phyloP scores from a whole-genome alignment of 176 grass and related monocot genomes.

The Pontederia paniculata region DNA sequence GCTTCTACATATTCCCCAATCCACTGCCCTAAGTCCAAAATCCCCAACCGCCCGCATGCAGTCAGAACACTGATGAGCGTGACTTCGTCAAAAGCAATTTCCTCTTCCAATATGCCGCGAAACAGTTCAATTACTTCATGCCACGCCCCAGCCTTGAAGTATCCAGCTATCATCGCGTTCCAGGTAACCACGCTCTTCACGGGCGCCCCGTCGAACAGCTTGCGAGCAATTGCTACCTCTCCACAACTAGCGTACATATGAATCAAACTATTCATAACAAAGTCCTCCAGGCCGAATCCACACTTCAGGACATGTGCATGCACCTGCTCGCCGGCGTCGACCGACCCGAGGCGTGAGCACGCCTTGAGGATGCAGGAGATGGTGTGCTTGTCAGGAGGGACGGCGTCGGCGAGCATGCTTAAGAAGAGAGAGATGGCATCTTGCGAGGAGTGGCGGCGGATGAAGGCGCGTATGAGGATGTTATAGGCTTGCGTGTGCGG shows the following conservation, averaged over 20 bases:
- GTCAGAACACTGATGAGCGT: constrained; percentile 46
- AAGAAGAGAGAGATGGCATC: constrained; percentile 47
- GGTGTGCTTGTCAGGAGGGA: constrained; percentile 18
- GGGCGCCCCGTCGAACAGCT: constrained; percentile 16
- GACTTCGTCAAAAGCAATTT: constrained; percentile 39
- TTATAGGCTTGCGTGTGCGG: constrained; percentile 26
- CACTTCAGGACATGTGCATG: constrained; percentile 9
- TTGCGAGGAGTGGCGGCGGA: constrained; percentile 17
- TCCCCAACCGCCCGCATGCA: constrained; percentile 20
- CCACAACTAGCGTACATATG: constrained; percentile 25
- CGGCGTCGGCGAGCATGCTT: constrained; percentile 30
- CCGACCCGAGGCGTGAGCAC: constrained; percentile 9
- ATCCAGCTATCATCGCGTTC: constrained; percentile 36
- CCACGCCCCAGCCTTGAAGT: constrained; percentile 39
- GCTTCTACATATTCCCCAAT: constrained; percentile 10
- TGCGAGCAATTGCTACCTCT: neutral
- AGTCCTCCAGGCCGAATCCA: constrained; percentile 16
- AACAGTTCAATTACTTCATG: constrained; percentile 34
- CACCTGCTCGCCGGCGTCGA: neutral
- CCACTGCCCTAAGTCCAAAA: constrained; percentile 17
- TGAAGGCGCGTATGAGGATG: constrained; percentile 41
- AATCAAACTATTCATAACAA: constrained; percentile 23
- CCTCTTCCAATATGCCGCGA: constrained; percentile 28
- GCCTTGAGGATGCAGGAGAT: constrained; percentile 24
- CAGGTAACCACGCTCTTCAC: constrained; percentile 26